Evolutionary conservation across 495 filamentous ascomycete genomes (phyloP), one percentile per base, ranked within the genome.

Genomic region (Hypoxylon perforatum): DNA sequence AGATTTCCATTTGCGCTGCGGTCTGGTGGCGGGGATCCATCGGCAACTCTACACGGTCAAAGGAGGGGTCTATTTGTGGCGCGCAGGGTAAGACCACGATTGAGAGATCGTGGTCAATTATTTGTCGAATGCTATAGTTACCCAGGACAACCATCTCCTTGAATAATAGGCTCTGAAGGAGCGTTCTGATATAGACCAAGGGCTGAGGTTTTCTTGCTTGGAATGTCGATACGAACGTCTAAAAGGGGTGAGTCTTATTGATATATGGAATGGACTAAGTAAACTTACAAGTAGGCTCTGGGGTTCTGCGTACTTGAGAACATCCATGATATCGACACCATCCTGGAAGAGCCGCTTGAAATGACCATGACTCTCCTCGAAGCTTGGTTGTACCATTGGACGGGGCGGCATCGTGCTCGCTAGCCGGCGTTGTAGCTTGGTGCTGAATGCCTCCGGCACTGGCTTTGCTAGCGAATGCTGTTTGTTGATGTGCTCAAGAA

Each of bases 381-480:
- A 87, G 38, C 82, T 85, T 33, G 92, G 83, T 28, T 90, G 84
- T 14, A 97, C 91, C 66, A 97, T 94, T 6, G 94, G 92, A 22
- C 94, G 87, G 21, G 95, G 96, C 3, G 95, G 95, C 52, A 96
- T 92, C 4, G 92, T 97, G 69, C 92, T 97, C 7, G 95, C 92
- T 4, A 99, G 79, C 62, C 87, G 89, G 11, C 96, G 86, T 72
- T 99, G 95, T 10, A 98, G 84, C 75, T 96, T 97, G 30, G 88
- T 85, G 69, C 93, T 97, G 75, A 97, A 98, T 1, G 95, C 86
- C 36, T 89, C 87, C 11, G 87, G 82, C 2, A 95, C 88, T 1
- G 85, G 76, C 62, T 82, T 88, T 3, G 87, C 92, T n/a, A 93
- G 70, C 0, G 75, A 61, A 15, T 86, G 81, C 0, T 89, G 86